Conservation (phyloP, 2,329 filamentous ascomycete species). For the Fusarium anguioides region DNA sequence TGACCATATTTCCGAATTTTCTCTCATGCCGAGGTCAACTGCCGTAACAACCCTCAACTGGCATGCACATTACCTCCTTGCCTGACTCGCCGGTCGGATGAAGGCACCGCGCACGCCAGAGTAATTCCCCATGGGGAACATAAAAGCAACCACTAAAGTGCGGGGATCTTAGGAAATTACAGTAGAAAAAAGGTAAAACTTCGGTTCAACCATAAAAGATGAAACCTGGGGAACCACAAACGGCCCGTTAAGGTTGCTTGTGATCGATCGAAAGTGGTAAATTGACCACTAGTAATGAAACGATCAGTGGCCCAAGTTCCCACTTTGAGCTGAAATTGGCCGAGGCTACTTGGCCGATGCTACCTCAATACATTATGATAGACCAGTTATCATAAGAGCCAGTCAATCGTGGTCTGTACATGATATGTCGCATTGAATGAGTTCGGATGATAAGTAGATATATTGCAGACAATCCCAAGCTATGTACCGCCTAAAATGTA, state of each 20-base stretch:
- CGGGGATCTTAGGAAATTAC: not conserved
- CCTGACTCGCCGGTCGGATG: not conserved
- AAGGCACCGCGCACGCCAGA: not conserved
- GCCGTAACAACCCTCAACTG: not conserved
- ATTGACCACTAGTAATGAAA: slow-evolving; percentile 5
- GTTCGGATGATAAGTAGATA: not conserved
- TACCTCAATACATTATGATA: not conserved
- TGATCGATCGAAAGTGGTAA: slow-evolving; percentile 9
- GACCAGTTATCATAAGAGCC: not conserved
- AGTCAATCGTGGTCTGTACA: not conserved
- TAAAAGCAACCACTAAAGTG: not conserved
- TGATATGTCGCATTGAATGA: not conserved
- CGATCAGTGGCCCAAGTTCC: not conserved
- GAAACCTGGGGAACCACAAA: slow-evolving; percentile 23
- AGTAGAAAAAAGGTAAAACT: not conserved
- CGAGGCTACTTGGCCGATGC: slow-evolving; percentile 9
- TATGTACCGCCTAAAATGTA: not conserved
- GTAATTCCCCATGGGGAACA: slow-evolving; percentile 23
- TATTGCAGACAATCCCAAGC: not conserved
- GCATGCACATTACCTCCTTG: not conserved
- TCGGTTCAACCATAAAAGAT: not conserved
- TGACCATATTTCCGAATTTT: not conserved
- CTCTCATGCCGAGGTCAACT: slow-evolving; percentile 19
- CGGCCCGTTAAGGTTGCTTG: slow-evolving; percentile 23
- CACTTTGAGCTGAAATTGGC: slow-evolving; percentile 2